Evolutionary conservation across 441 rosid species (phyloP), one percentile per base, ranked within the genome.

Genomic region (Adansonia gregorii): DNA sequence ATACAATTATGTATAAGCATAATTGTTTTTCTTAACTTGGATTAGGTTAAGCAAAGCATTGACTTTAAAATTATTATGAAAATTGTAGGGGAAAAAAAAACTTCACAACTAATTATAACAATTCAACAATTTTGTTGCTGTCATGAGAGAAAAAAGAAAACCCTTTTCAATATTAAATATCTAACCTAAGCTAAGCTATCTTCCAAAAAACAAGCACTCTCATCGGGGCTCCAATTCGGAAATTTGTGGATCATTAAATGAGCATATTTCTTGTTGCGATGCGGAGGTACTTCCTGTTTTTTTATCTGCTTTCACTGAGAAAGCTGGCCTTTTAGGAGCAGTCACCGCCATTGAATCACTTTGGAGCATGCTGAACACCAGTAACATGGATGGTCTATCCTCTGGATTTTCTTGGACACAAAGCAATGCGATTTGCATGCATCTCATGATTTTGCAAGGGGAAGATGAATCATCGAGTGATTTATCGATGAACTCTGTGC

Each of bases 381-480:
- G 80, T 46, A 77, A 73, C 85, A 83, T 78, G 24, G 85, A 67
- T 5, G 85, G 88, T 51, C 88, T 80, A 60, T 83, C 82, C 1
- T 7, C 65, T 3, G 86, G 68, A 15, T 78, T 24, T 72, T 78
- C 83, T 24, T 86, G 86, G 22, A 86, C 81, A 39, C 88, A 83
- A 2, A 86, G 55, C 67, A 83, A 68, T 31, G 81, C 85, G 15
- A 86, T 67, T 54, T 80, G 86, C 70, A 86, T 17, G 65, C 84
- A 83, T 78, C 69, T 78, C 71, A 70, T 24, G 17, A 82, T n/a
- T 56, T 80, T 78, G 39, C 79, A 73, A 0, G 80, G 22, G 0
- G 83, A 80, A 7, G 72, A 64, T 15, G 80, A 75, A 70, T 84
- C 81, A 6, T 78, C 81, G 11, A 83, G 69, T 45, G 78, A 74